Base-by-base conservation (phyloP, 1,284 basidiomycete genomes). In the Macrocybe sp. region DNA sequence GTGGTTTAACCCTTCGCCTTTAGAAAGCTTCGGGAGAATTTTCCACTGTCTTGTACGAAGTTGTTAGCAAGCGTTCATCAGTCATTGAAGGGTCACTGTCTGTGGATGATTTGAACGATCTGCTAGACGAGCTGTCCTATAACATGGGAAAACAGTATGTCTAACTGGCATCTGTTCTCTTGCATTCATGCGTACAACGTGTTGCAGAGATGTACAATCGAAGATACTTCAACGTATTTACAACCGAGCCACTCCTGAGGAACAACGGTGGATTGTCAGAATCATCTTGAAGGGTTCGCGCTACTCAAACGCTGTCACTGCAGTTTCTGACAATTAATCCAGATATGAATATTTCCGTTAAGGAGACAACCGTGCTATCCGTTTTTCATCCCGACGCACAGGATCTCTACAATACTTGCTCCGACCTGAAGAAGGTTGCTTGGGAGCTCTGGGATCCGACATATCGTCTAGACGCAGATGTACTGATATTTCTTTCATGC, bases 361-460 rank as follows among this genome's bases (percentile, higher is more conserved):
- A 89, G 64, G 94, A 97, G 64, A 91, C 85, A 8, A 91, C 88
- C 0, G 86, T 97, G 0, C 84, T 98, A 52, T 70, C 81, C 0
- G 84, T 90, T 3, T 91, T 96, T 58, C 94, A 98, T 63, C 88
- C 89, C 1, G 92, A 97, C 55, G 93, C 94, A 0, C 82, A 89
- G 50, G 88, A 90, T 58, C 68, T 96, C 2, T 97, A 89, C 72
- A 97, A 97, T 61, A 92, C 92, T 1, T 97, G 92, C 61, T 95
- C 93, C 0, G 94, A 97, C 63, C 72, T 97, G 35, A 93, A 93
- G 69, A 88, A 89, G 51, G 89, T 98, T 2, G 86, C 84, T 32
- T 96, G 87, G 79, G 80, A 85, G 51, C 68, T 92, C 0, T 84
- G 82, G 71, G 79, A 91, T 59, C 77, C 83, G 1, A 68, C 69